A percentile compares a stretch with the other conserved stretches of the same genome.
These are phyloP conservation scores for Corylus avellana DNA, from an alignment of 306 rosid genomes.

Conservation along the genomic window DNA sequence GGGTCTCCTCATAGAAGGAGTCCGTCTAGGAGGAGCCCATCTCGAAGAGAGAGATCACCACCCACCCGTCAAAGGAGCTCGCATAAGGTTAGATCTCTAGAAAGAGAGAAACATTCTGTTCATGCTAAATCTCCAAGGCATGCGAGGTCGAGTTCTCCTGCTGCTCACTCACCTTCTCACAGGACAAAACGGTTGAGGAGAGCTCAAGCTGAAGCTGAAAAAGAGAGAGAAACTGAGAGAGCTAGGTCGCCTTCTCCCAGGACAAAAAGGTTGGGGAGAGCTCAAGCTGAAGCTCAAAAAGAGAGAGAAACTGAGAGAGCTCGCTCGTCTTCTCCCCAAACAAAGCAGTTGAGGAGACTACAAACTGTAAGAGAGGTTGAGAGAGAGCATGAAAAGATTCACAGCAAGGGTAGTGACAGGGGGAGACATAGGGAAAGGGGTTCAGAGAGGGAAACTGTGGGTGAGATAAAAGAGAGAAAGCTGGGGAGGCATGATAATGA, in stretches of 20 bases:
- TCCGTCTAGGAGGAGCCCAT: slow-evolving; percentile 5
- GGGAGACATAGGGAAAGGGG: slow-evolving; percentile 24
- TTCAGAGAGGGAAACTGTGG: slow-evolving; percentile 30
- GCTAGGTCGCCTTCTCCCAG: slow-evolving; percentile 37
- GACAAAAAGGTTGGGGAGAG: slow-evolving; percentile 45
- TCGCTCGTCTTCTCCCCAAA: slow-evolving; percentile 35
- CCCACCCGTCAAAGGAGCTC: slow-evolving; percentile 45
- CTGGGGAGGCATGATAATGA: slow-evolving; percentile 31
- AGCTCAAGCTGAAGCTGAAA: slow-evolving; percentile 4
- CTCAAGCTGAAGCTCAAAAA: slow-evolving; percentile 21
- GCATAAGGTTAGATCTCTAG: slow-evolving; percentile 33
- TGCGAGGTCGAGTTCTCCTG: slow-evolving; percentile 34
- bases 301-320: slow-evolving; percentile 5
- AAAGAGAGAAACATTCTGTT: slow-evolving; percentile 32
- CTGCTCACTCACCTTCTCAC: slow-evolving; percentile 54
- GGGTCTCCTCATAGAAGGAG: slow-evolving; percentile 28
- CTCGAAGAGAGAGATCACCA: slow-evolving; percentile 44
- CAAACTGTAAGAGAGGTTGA: slow-evolving; percentile 38
- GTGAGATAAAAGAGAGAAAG: slow-evolving; percentile 37
- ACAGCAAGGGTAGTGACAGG: slow-evolving; percentile 6
- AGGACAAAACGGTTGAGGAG: slow-evolving; percentile 46
- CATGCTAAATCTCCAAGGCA: slow-evolving; percentile 34
- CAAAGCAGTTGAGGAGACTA: slow-evolving; percentile 47
- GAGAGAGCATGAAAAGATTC: slow-evolving; percentile 29
- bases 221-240: slow-evolving; percentile 2